Evolutionary conservation across 352 stramenopile genomes (phyloP).

Genomic region (Pythium grandisporangium): DNA sequence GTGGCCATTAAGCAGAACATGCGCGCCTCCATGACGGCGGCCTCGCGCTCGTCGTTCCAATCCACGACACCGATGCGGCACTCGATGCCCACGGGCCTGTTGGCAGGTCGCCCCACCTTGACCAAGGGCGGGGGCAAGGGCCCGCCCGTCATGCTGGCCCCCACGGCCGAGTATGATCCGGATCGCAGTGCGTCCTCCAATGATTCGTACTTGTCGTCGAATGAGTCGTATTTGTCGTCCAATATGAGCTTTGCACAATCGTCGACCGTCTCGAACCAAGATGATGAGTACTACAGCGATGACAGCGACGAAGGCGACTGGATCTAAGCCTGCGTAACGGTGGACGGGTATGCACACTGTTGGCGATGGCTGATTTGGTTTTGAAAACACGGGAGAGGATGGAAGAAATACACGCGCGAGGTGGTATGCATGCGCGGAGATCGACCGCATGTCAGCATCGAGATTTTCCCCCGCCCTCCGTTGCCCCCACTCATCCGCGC

Average conservation of each 20-base stretch:
- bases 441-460: too few relatives aligned
- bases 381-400: not conserved
- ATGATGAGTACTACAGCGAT: constrained; percentile 28
- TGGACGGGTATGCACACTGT: too few relatives aligned
- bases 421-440: too few relatives aligned
- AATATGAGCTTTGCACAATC: too few relatives aligned
- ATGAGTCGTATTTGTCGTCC: constrained; percentile 8
- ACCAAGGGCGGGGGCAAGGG: constrained; percentile 23
- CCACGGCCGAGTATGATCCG: not conserved
- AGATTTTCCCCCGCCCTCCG: too few relatives aligned
- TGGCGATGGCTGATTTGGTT: too few relatives aligned
- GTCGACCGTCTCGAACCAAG: too few relatives aligned
- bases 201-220: constrained; percentile 7
- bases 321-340: constrained; percentile 57
- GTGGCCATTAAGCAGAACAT: constrained; percentile 29
- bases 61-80: constrained; percentile 27
- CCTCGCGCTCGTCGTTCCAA: constrained; percentile 11
- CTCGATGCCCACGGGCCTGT: constrained; percentile 28
- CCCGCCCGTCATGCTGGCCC: not conserved
- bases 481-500: too few relatives aligned
- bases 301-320: constrained; percentile 72
- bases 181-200: constrained; percentile 7
- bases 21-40: constrained; percentile 21
- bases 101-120: not conserved
- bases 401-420: too few relatives aligned